Evolutionary conservation across 164 flowering plant genomes (phyloP), one percentile per base, ranked within the genome.

Genomic region (Magnolia changhungtana): DNA sequence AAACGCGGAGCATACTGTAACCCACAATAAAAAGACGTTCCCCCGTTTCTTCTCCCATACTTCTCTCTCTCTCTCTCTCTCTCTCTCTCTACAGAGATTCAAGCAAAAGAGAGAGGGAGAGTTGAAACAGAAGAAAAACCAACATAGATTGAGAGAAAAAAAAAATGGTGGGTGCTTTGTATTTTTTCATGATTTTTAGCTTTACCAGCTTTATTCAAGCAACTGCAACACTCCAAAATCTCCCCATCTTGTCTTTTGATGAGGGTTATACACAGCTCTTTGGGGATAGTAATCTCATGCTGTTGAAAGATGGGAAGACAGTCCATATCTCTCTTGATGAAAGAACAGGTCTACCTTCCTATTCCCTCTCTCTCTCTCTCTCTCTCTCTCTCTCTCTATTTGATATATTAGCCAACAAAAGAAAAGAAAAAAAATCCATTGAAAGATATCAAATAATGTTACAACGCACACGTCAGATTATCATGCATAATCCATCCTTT

Each of bases 241-340:
- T 20, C 45, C 72, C 72, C 18, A n/a, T 50, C 19, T 16, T 90
- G 27, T 77, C 92, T 1, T 95, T 95, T 75, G 98, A 95, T 49
- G 98, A 93, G 82, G 97, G 96, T 7, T 93, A 91, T 77, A 80
- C 85, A 0, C 92, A 86, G 0, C 87, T 95, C 27, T 95, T 95
- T 75, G 98, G 98, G 4, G 90, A 88, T 78, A 80, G 84, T 66
- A 92, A 95, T 81, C 85, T 95, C 70, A 80, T 87, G 72, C 69
- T 89, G 7, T 83, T 78, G 50, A 82, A 67, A 78, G 96, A 93
- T 86, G 98, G 98, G 0, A 93, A 88, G 76, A 80, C 94, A 1
- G 98, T 85, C 80, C 97, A 88, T 78, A 75, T 93, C 13, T 72
- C 89, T 19, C 86, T 95, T 0, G 89, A 93, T 72, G 86, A 89